Evolutionary conservation across 2,329 filamentous ascomycete genomes (phyloP), one percentile per base, ranked within the genome.

Genomic region (Xylariaceae sp.): DNA sequence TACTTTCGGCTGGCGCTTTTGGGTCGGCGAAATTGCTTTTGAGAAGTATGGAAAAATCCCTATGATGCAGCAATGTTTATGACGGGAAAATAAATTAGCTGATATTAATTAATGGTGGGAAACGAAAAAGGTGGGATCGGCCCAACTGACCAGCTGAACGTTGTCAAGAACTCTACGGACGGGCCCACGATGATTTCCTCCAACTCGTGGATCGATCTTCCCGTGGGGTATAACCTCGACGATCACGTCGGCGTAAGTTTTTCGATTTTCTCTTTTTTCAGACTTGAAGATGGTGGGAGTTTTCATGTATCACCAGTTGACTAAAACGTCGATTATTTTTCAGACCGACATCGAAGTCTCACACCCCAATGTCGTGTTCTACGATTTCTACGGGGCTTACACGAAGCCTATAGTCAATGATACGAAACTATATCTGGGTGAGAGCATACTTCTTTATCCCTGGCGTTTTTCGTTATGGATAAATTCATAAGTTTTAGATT

Each of bases 21-120:
- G 81, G 80, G 13, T 80, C 79, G 2, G 70, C 81, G 15, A 83
- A 84, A 61, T 66, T 88, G 31, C 71, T 87, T 3, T 68, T 85
- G 57, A 72, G 81, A 50, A 81, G 76, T 59, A 53, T 40, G 54
- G 45, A 6, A 24, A 24, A 11, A 3, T 30, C 23, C 3, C 11
- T 6, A 6, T 16, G 23, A 17, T n/a, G 11, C 5, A 14, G 12
- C 30, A 18, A 13, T 4, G 17, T 12, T 12, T n/a, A n/a, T n/a
- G n/a, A 16, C 19, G 11, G 12, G 18, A 29, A 8, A 13, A 17
- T 41, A 52, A 30, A 54, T 16, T 24, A 11, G 21, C 3, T n/a
- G 14, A 27, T 29, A 15, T 36, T n/a, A n/a, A n/a, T n/a, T n/a
- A n/a, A n/a, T n/a, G n/a, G n/a, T n/a, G n/a, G n/a, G n/a, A n/a